These are phyloP conservation scores for Colletotrichum lindemuthianum DNA, from an alignment of 2,329 filamentous ascomycete genomes.

Conservation along the genomic window DNA sequence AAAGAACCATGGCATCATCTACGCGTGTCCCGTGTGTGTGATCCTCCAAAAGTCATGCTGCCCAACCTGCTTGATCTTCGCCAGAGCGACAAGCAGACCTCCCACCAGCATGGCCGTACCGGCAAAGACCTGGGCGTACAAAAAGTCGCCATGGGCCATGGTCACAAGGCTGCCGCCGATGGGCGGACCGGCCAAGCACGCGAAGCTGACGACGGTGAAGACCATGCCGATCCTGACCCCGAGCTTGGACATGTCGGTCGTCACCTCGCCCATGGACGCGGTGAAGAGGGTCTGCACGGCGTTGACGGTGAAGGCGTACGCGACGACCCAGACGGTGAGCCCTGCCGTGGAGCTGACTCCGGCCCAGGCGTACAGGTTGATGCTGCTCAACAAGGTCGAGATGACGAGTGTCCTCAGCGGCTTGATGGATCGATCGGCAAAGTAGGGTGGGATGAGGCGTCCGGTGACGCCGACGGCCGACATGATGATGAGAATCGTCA, in stretches of 20 bases:
- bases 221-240: constrained; percentile 54
- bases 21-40: neutral
- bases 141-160: neutral
- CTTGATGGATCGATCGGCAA: constrained; percentile 37
- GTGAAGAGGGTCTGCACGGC: constrained; percentile 54
- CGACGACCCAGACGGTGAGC: constrained; percentile 43
- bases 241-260: constrained; percentile 48
- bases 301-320: constrained; percentile 47
- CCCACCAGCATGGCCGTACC: constrained; percentile 26
- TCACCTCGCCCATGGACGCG: constrained; percentile 51
- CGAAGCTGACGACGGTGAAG: constrained; percentile 50
- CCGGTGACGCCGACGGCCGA: constrained; percentile 37
- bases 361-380: constrained; percentile 44
- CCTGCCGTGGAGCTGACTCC: constrained; percentile 46
- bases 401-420: constrained; percentile 35
- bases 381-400: constrained; percentile 21
- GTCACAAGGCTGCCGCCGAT: constrained; percentile 56
- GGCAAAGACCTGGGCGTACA: constrained; percentile 28
- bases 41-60: constrained; percentile 20
- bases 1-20: neutral
- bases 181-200: constrained; percentile 51
- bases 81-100: constrained; percentile 22
- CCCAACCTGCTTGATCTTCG: constrained; percentile 33
- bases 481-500: constrained; percentile 32
- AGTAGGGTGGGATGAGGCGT: constrained; percentile 35